Base-by-base conservation (phyloP, 2,329 filamentous ascomycete species). In the Paradendryphiella salina region DNA sequence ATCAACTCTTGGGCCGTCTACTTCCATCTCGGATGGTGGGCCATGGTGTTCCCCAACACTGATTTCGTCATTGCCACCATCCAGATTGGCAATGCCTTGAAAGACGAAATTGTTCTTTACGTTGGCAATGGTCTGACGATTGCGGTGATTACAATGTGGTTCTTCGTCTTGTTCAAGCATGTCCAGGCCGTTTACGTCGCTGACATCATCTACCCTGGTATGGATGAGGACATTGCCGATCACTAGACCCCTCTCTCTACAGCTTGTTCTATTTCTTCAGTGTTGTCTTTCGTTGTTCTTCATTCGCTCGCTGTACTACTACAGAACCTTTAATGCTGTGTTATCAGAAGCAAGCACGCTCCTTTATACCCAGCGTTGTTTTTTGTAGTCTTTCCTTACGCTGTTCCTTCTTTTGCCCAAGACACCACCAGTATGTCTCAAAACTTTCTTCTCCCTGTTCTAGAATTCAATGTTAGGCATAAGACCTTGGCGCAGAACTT, bases 11-110 rank as follows among this genome's bases (percentile, higher is more conserved):
- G 64, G 52, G 64, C 66, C 23, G 63, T 70, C 11, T 85, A 83
- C 80, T 80, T 85, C 82, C 65, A 60, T 77, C 74, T 86, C 2
- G 82, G 82, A 0, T 86, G 83, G 83, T 87, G 82, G 80, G 82
- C 83, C 0, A 79, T 83, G 67, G 73, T 76, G 0, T 76, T 76
- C 54, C 74, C 74, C 1, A 76, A 76, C 56, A 71, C 71, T 5
- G 74, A 74, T 15, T 76, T 76, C 43, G 65, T 72, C 40, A 66
- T 76, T n/a, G 73, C 74, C n/a, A 76, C 73, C 3, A 75, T 75
- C 36, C 63, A 63, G 5, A 73, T 76, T 31, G 74, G 72, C 11
- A 67, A 71, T 43, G 61, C 63, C 20, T 56, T 76, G 26, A 43
- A 69, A 35, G 69, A 71, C 34, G 66, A 72, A 21, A 66, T 61